A percentile compares a stretch with the other conserved stretches of the same genome.
These are phyloP conservation scores for Lentithecium fluviatile DNA, from an alignment of 495 filamentous ascomycete species.

Conservation along the genomic window DNA sequence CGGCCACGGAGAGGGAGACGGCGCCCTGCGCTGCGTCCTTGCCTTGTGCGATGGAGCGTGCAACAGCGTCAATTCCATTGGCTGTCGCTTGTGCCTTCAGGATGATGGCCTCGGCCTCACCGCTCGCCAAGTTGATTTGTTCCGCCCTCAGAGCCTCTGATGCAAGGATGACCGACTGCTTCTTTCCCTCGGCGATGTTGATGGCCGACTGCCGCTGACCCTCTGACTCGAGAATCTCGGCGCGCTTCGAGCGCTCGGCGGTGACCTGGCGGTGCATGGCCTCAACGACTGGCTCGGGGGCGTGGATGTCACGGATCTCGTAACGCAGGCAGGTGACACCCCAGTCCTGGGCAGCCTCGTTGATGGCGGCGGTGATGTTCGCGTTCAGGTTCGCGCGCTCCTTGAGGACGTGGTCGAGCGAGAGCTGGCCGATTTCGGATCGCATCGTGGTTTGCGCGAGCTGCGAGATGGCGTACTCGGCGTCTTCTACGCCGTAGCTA, in stretches of 20 bases:
- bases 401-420: conserved; percentile 95
- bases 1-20: conserved; percentile 81
- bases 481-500: conserved; percentile 97
- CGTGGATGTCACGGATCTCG: conserved; percentile 98
- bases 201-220: conserved; percentile 95
- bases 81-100: conserved; percentile 85
- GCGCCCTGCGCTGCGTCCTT: conserved; percentile 74
- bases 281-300: conserved; percentile 84
- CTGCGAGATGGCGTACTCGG: conserved; percentile 97
- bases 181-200: conserved; percentile 96
- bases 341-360: conserved; percentile 95
- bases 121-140: conserved; percentile 84
- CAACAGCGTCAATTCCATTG: conserved; percentile 81
- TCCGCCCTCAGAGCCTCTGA: conserved; percentile 89
- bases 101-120: conserved; percentile 91
- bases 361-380: conserved; percentile 97
- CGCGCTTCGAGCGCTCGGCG: conserved; percentile 91
- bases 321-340: conserved; percentile 94
- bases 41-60: conserved; percentile 65
- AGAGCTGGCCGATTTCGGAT: conserved; percentile 92
- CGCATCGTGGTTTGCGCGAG: conserved; percentile 99
- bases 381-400: conserved; percentile 92
- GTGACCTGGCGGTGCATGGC: conserved; percentile 99
- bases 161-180: conserved; percentile 92
- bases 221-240: conserved; percentile 94